These are phyloP conservation scores for Iris macrosiphon DNA, from an alignment of 106 monocot genomes.

Conservation along the genomic window DNA sequence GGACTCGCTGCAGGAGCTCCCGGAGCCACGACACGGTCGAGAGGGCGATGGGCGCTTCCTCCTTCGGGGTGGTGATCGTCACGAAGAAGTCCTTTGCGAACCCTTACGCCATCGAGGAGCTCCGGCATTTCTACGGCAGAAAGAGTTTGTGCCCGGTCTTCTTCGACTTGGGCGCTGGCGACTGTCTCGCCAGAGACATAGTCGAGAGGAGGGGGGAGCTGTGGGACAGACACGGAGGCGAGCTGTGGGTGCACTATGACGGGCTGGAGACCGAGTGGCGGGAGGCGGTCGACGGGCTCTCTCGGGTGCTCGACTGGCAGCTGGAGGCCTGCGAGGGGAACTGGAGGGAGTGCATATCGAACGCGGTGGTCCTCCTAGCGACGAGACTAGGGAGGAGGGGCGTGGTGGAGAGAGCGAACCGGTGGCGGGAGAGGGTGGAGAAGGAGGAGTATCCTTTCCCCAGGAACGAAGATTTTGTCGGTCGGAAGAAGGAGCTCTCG, in stretches of 20 bases:
- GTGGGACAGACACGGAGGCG: slow-evolving; percentile 94
- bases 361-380: slow-evolving; percentile 52
- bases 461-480: slow-evolving; percentile 71
- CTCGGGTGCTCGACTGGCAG: slow-evolving; percentile 49
- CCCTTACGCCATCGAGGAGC: slow-evolving; percentile 77
- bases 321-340: slow-evolving; percentile 83
- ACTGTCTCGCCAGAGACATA: slow-evolving; percentile 86
- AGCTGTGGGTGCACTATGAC: slow-evolving; percentile 80
- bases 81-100: slow-evolving; percentile 88
- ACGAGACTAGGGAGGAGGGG: slow-evolving; percentile 68
- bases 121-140: slow-evolving; percentile 52
- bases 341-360: slow-evolving; percentile 80
- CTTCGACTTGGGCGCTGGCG: slow-evolving; percentile 56
- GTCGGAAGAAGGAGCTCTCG: slow-evolving; percentile 74
- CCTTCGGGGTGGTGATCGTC: slow-evolving; percentile 74
- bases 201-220: slow-evolving; percentile 75
- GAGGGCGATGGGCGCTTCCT: slow-evolving; percentile 49
- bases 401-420: slow-evolving; percentile 67
- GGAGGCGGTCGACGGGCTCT: slow-evolving; percentile 72
- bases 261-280: slow-evolving; percentile 84
- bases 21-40: slow-evolving; percentile 47
- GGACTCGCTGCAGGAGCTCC: slow-evolving; percentile 58
- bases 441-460: slow-evolving; percentile 81
- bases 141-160: slow-evolving; percentile 73
- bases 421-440: slow-evolving; percentile 70